These are phyloP conservation scores for Mortierella sp. DNA, from an alignment of 371 early-diverging fungal genomes.

Conservation along the genomic window DNA sequence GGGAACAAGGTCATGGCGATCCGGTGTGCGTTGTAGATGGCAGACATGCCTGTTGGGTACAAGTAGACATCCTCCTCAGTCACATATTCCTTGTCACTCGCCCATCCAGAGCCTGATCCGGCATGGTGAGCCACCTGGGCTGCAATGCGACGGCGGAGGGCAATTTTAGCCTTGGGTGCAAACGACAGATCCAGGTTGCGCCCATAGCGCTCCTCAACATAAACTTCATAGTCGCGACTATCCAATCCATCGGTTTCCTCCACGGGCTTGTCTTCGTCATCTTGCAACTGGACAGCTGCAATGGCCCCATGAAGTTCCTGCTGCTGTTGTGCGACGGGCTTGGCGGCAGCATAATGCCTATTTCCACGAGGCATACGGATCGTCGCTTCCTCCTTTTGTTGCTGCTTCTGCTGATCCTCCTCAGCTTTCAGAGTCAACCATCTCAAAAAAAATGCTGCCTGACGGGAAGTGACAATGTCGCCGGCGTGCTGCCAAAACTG, in stretches of 20 bases:
- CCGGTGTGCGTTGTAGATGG: constrained; percentile 90
- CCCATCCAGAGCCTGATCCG: constrained; percentile 33
- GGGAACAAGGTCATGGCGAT: constrained; percentile 62
- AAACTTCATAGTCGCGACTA: constrained; percentile 64
- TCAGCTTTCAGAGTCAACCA: constrained; percentile 61
- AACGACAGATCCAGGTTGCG: constrained; percentile 83
- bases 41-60: constrained; percentile 93
- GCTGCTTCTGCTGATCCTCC: constrained; percentile 30
- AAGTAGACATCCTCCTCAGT: constrained; percentile 88
- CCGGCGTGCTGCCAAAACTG: constrained; percentile 97
- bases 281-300: constrained; percentile 23
- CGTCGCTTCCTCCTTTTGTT: constrained; percentile 12
- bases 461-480: constrained; percentile 87
- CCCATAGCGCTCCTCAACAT: constrained; percentile 94
- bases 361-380: constrained; percentile 45
- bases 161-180: constrained; percentile 80
- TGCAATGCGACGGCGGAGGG: constrained; percentile 86
- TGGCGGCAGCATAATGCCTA: constrained; percentile 35
- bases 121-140: constrained; percentile 73
- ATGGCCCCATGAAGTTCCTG: constrained; percentile 3
- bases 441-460: constrained; percentile 85
- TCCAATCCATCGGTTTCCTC: constrained; percentile 56
- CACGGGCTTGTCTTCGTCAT: constrained; percentile 51
- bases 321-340: constrained; percentile 1
- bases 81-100: constrained; percentile 56